Percentiles rank a stretch among this genome's conserved stretches.
These are phyloP conservation scores for Pichia norvegensis DNA, from an alignment of 1,139 yeast species.

Conservation along the genomic window DNA sequence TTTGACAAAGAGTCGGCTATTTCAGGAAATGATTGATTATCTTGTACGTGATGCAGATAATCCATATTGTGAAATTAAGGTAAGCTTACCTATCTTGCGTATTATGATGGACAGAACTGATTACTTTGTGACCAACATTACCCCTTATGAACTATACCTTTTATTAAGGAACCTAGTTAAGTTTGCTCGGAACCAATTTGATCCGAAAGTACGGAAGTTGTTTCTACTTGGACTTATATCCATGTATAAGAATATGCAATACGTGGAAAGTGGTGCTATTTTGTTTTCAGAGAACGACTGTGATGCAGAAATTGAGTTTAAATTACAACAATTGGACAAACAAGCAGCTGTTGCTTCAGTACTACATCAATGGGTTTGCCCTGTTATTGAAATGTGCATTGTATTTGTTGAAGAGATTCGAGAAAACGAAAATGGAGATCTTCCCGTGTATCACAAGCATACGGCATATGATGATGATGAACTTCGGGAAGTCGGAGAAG, in stretches of 20 bases:
- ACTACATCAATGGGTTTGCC: constrained; percentile 34
- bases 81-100: constrained; percentile 41
- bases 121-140: background rate
- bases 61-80: constrained; percentile 45
- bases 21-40: constrained; percentile 39
- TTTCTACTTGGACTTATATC: constrained; percentile 23
- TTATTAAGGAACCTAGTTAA: constrained; percentile 15
- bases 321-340: constrained; percentile 26
- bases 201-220: constrained; percentile 25
- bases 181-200: constrained; percentile 20
- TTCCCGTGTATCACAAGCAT: constrained; percentile 55
- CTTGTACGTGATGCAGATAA: constrained; percentile 44
- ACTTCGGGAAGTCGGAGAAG: constrained; percentile 28
- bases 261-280: background rate
- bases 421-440: constrained; percentile 50
- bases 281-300: background rate
- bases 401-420: constrained; percentile 67
- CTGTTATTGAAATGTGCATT: constrained; percentile 47
- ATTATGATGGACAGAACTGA: constrained; percentile 18
- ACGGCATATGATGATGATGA: constrained; percentile 48
- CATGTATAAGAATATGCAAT: constrained; percentile 17
- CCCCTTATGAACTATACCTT: constrained; percentile 8
- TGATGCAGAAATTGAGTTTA: constrained; percentile 20
- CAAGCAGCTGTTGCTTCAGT: constrained; percentile 54
- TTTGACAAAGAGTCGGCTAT: constrained; percentile 40